These are phyloP conservation scores for Tympanopsis confertula DNA, from an alignment of 2,329 filamentous ascomycete species.

Conservation along the genomic window DNA sequence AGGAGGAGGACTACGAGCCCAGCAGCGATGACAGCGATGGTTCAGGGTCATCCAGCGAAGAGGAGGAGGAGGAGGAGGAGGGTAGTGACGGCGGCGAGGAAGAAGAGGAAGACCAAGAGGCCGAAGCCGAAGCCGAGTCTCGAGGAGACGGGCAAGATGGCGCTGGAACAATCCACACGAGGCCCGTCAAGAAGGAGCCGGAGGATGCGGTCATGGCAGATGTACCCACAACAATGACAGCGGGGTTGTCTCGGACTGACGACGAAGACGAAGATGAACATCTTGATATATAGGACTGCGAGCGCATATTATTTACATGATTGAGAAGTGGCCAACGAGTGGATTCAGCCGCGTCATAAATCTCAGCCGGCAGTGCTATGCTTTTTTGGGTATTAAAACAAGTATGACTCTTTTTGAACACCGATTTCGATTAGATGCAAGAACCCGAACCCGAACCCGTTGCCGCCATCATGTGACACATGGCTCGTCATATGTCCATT, in stretches of 20 bases:
- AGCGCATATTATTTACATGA: not conserved
- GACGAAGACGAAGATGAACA: slow-evolving; percentile 29
- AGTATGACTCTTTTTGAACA: too few species aligned
- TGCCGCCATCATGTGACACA: too few species aligned
- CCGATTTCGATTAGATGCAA: too few species aligned
- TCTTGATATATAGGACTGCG: not conserved
- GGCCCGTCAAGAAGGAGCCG: not conserved
- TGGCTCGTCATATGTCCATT: too few species aligned
- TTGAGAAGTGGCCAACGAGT: too few species aligned
- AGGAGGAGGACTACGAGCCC: slow-evolving; percentile 57
- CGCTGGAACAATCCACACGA: not conserved
- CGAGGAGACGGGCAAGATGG: not conserved
- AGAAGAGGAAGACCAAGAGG: slow-evolving; percentile 10
- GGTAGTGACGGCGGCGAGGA: slow-evolving; percentile 9
- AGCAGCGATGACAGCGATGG: slow-evolving; percentile 49
- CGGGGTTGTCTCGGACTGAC: slow-evolving; percentile 7
- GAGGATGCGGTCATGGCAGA: not conserved
- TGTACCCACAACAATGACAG: not conserved
- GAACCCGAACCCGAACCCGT: too few species aligned
- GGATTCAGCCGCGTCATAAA: too few species aligned
- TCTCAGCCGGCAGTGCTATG: too few species aligned
- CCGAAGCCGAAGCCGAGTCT: not conserved
- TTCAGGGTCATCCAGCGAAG: slow-evolving; percentile 35
- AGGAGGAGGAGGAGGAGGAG: slow-evolving; percentile 35
- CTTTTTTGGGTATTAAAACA: too few species aligned